Percentiles rank a stretch among this genome's conserved stretches.
These are phyloP conservation scores for Mycena metata DNA, from an alignment of 768 basidiomycete genomes.

Conservation along the genomic window DNA sequence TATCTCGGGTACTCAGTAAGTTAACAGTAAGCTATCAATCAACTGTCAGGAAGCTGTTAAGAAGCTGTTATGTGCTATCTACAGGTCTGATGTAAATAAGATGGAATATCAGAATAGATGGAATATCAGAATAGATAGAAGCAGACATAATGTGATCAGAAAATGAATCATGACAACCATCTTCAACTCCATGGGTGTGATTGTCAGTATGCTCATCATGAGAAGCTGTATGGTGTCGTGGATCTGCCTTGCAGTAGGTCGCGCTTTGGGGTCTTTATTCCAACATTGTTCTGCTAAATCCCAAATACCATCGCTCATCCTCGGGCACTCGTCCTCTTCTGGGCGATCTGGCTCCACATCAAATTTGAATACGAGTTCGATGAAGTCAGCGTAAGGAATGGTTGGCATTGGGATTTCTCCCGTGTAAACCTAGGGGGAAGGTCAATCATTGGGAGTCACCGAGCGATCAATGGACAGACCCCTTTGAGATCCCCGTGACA, in stretches of 20 bases:
- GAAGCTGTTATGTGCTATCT: too few species aligned
- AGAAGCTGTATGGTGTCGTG: conserved; percentile 15
- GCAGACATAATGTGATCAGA: too few species aligned
- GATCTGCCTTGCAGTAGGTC: conserved; percentile 33
- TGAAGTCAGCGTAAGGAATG: conserved; percentile 29
- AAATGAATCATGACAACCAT: too few species aligned
- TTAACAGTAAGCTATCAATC: too few species aligned
- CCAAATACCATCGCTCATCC: conserved; percentile 42
- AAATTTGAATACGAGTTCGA: conserved; percentile 33
- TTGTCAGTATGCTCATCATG: conserved; percentile 13
- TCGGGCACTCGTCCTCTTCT: conserved; percentile 39
- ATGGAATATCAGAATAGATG: too few species aligned
- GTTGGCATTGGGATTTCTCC: conserved; percentile 37
- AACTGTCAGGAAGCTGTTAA: too few species aligned
- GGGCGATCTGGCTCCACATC: conserved; percentile 43
- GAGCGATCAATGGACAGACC: conserved; percentile 16
- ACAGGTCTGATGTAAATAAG: too few species aligned
- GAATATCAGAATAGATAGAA: too few species aligned
- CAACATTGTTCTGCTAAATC: conserved; percentile 41
- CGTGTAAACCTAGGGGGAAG: conserved; percentile 33
- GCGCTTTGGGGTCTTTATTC: conserved; percentile 31
- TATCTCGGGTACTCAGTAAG: too few species aligned
- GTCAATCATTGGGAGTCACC: conserved; percentile 4
- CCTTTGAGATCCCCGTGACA: conserved; percentile 50
- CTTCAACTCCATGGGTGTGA: conserved; percentile 5